Evolutionary conservation across 2,329 filamentous ascomycete species (phyloP).

Genomic region (Fusarium nurragi): DNA sequence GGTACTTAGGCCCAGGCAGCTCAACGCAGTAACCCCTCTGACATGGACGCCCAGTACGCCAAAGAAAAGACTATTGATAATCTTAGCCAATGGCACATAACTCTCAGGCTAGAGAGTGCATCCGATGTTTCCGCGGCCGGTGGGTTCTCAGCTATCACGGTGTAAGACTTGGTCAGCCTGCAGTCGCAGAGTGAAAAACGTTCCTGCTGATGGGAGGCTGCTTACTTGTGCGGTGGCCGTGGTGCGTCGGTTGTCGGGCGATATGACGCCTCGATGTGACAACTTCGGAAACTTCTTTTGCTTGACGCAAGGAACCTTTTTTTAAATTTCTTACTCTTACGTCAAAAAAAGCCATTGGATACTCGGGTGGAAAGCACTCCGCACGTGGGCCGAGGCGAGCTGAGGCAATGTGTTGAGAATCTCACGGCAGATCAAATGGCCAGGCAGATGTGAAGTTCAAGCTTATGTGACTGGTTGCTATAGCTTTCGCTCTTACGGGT

Average conservation of each 20-base stretch:
- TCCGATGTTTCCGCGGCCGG: conserved; percentile 12
- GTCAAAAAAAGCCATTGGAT: not conserved
- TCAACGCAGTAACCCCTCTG: not conserved
- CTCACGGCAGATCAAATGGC: conserved; percentile 10
- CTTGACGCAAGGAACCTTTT: not conserved
- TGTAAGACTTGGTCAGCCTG: conserved; percentile 19
- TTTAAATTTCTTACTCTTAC: not conserved
- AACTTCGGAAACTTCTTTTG: not conserved
- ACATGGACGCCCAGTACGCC: not conserved
- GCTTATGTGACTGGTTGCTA: not conserved
- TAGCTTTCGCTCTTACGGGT: not conserved
- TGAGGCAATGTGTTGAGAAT: conserved; percentile 15
- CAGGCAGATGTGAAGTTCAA: not conserved
- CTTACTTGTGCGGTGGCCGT: not conserved
- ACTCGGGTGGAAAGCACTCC: not conserved
- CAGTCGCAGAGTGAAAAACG: conserved; percentile 2
- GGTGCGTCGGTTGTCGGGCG: conserved; percentile 16
- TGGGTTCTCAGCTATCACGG: conserved; percentile 1
- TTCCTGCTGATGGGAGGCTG: not conserved
- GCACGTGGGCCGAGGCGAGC: conserved; percentile 14
- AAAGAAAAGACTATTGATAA: conserved; percentile 4
- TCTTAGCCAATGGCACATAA: conserved; percentile 30
- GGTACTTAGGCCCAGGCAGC: conserved; percentile 4
- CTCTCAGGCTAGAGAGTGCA: not conserved
- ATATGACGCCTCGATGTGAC: conserved; percentile 8